These are phyloP conservation scores for Sherardia arvensis DNA, from an alignment of 257 asterid genomes.

Conservation along the genomic window DNA sequence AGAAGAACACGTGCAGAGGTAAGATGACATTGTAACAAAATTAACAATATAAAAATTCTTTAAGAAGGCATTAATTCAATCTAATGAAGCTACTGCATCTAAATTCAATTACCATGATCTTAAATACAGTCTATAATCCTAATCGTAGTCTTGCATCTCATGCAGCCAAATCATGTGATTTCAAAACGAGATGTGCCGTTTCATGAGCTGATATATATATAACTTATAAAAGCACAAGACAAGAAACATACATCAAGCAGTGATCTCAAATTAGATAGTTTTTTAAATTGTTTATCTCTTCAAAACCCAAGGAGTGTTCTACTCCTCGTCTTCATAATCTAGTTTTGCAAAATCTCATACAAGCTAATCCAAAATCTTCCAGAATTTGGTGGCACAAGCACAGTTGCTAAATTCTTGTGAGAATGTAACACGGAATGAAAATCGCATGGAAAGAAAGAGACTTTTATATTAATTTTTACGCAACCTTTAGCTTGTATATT, in stretches of 20 bases:
- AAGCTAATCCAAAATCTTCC: not conserved
- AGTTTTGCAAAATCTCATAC: not conserved
- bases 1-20: not conserved
- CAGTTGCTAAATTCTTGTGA: not conserved
- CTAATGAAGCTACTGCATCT: not conserved
- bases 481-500: constrained; percentile 73
- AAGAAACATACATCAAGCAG: not conserved
- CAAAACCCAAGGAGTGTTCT: not conserved
- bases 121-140: not conserved
- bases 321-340: not conserved
- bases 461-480: not conserved
- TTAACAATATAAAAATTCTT: not conserved
- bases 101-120: not conserved
- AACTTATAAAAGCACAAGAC: not conserved
- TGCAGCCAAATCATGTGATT: not conserved
- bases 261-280: not conserved
- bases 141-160: not conserved
- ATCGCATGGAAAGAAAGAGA: not conserved
- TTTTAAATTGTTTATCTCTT: not conserved
- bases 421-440: not conserved
- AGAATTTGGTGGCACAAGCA: not conserved
- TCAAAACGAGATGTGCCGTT: not conserved
- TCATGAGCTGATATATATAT: not conserved
- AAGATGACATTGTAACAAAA: not conserved
- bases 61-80: not conserved